Evolutionary conservation across 2,329 filamentous ascomycete species (phyloP).

Genomic region (Penicillium sp.): DNA sequence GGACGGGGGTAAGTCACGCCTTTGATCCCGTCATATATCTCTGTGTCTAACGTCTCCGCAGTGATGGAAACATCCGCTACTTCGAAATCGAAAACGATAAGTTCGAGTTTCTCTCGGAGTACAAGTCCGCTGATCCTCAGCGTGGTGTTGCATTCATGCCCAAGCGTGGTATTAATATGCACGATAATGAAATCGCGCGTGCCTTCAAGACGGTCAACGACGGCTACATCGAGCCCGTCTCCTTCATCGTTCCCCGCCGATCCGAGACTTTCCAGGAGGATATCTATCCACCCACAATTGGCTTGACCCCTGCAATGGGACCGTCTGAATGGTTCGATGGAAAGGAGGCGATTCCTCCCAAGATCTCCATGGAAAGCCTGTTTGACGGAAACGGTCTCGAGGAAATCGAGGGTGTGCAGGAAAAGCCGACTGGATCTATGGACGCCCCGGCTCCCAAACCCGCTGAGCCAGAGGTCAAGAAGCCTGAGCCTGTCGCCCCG

Average conservation of each 20-base stretch:
- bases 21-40: not conserved
- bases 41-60: conserved; percentile 38
- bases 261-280: conserved; percentile 96
- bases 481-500: conserved; percentile 35
- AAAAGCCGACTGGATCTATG: conserved; percentile 36
- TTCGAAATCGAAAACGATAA: conserved; percentile 99
- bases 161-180: conserved; percentile 91
- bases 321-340: conserved; percentile 82
- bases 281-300: conserved; percentile 85
- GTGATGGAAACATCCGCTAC: conserved; percentile 98
- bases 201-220: conserved; percentile 98
- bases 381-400: conserved; percentile 81
- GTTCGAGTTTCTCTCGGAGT: conserved; percentile 94
- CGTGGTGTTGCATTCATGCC: conserved; percentile 92
- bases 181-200: conserved; percentile 94
- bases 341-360: conserved; percentile 79
- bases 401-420: conserved; percentile 60
- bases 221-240: conserved; percentile 89
- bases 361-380: conserved; percentile 89
- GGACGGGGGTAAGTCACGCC: conserved; percentile 77
- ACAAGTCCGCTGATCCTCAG: conserved; percentile 95
- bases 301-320: conserved; percentile 76
- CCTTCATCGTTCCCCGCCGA: conserved; percentile 91
- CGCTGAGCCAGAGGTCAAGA: conserved; percentile 46
- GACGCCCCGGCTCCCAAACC: conserved; percentile 50